Evolutionary conservation across 441 rosid genomes (phyloP).

Genomic region (Aleurites moluccanus): DNA sequence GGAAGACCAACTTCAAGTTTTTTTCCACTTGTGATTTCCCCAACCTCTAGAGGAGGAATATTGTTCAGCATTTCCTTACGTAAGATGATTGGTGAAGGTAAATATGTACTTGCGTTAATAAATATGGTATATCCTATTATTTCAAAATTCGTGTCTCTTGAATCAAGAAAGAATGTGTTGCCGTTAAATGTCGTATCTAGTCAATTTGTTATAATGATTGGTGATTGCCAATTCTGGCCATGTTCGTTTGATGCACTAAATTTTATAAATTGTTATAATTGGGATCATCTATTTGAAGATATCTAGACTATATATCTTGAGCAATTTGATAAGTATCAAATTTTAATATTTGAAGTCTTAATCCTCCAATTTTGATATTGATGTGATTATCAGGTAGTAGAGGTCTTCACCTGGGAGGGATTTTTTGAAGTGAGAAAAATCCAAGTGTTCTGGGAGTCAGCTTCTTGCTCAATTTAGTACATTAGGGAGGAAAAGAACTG

Average conservation of each 20-base stretch:
- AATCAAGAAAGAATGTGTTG: background rate
- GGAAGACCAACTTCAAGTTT: conserved; percentile 85
- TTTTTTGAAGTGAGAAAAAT: background rate
- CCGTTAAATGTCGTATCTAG: background rate
- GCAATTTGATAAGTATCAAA: background rate
- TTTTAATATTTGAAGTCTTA: background rate
- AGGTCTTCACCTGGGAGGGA: background rate
- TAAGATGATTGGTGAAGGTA: conserved; percentile 54
- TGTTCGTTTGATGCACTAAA: background rate
- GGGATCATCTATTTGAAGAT: background rate
- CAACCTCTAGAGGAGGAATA: conserved; percentile 78
- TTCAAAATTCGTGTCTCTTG: background rate
- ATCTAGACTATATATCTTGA: background rate
- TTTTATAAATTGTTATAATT: background rate
- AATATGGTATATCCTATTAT: background rate
- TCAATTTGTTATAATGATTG: conserved; percentile 10
- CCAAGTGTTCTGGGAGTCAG: background rate
- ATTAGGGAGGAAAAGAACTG: background rate
- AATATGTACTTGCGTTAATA: conserved; percentile 7
- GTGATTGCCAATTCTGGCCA: background rate
- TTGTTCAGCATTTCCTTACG: conserved; percentile 70
- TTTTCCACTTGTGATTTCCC: conserved; percentile 83
- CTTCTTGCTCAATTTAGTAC: background rate
- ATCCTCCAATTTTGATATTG: background rate
- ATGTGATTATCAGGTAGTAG: background rate